Base-by-base conservation (phyloP, 441 rosid genomes). In the Erodium trifolium region DNA sequence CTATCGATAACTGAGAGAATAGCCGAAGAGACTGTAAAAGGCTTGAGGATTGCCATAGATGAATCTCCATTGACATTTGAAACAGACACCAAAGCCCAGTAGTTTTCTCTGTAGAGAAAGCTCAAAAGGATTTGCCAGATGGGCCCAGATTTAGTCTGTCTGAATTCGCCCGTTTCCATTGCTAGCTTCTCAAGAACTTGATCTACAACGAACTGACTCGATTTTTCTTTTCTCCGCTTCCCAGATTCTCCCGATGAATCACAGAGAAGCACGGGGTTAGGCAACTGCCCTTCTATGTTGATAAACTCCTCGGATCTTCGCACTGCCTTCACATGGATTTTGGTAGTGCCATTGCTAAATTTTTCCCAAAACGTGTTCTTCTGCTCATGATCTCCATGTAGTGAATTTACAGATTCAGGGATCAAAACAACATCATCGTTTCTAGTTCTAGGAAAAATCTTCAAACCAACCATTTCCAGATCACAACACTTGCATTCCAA, bases 401-500 rank as follows among this genome's bases (percentile, higher is more conserved):
- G 65, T 29, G 70, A 41, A 73, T 70, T 79, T 19, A 63, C 73
- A 37, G 78, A 65, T 41, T 77, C 84, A 17, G 27, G 23, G 10
- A 27, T 23, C 39, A 41, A 43, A 63, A 67, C 41, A 39, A 55
- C 27, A 65, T 51, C 74, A 23, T 71, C 67, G 34, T 67, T 43
- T 65, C 71, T 73, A 14, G 27, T 67, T 72, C 67, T 63, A 37
- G 68, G 51, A 76, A 31, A 68, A 6, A 67, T 60, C 29, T 71
- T 73, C 69, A 78, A 66, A 75, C 77, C 67, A 60, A 78, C 73
- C 80, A 92, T 76, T 79, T 82, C 83, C 41, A 93, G 84, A 78
- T 84, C 87, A 66, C 88, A 82, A 45, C 84, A 89, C 73, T 85
- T 91, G 78, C 94, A 90, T 75, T 87, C 89, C 78, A 88, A 66